A percentile compares a stretch with the other conserved stretches of the same genome.
These are phyloP conservation scores for Poronia punctata DNA, from an alignment of 495 filamentous ascomycete species.

Conservation along the genomic window DNA sequence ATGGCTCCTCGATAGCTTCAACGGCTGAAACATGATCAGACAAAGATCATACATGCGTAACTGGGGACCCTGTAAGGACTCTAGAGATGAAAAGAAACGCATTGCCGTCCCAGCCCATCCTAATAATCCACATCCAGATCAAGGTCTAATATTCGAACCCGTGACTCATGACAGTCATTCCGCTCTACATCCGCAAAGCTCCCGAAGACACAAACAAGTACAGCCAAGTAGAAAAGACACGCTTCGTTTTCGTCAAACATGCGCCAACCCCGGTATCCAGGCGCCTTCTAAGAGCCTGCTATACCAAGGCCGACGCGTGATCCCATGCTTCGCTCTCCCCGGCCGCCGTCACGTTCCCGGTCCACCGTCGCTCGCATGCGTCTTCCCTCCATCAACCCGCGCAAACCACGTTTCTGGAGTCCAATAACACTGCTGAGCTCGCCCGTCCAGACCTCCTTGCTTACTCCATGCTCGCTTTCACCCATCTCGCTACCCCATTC, in stretches of 20 bases:
- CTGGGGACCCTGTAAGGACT: background rate
- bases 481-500: slow-evolving; percentile 43
- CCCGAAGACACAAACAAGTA: background rate
- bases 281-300: slow-evolving; percentile 21
- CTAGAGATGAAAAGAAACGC: no score
- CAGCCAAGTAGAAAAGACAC: background rate
- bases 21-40: no score
- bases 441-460: slow-evolving; percentile 67
- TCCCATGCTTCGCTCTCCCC: slow-evolving; percentile 14
- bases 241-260: background rate
- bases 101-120: background rate
- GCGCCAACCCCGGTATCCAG: slow-evolving; percentile 9
- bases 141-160: slow-evolving; percentile 4
- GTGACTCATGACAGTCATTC: slow-evolving; percentile 2
- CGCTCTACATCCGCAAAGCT: background rate
- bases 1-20: no score
- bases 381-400: slow-evolving; percentile 92
- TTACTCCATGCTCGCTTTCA: slow-evolving; percentile 28
- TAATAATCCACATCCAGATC: slow-evolving; percentile 5
- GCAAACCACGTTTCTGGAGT: slow-evolving; percentile 83
- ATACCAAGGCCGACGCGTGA: slow-evolving; percentile 26
- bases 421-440: slow-evolving; percentile 92
- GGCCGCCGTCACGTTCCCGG: slow-evolving; percentile 22
- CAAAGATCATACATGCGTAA: background rate
- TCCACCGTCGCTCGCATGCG: slow-evolving; percentile 57